Conservation (phyloP, 345 rosid species). For the Corchorus capsularis region DNA sequence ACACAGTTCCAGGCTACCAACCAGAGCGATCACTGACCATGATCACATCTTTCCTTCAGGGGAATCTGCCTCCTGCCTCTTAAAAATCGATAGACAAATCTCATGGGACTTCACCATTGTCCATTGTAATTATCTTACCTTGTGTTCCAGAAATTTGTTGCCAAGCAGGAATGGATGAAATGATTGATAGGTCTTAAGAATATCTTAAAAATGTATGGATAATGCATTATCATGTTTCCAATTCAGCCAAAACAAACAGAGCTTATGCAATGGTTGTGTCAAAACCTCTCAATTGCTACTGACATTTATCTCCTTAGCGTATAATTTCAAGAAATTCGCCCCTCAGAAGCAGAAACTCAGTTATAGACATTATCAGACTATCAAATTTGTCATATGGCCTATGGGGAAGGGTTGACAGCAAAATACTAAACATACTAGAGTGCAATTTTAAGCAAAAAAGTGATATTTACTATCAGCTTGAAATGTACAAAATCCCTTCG, state of each 20-base stretch:
- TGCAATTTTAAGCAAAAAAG: background rate
- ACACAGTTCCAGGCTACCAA: conserved; percentile 52
- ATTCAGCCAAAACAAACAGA: background rate
- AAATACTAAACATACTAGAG: background rate
- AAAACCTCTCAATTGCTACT: background rate
- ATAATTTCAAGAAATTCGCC: background rate
- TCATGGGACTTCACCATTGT: background rate
- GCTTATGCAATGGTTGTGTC: background rate
- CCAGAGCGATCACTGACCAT: conserved; percentile 44
- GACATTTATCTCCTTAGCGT: background rate
- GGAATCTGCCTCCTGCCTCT: conserved; percentile 29
- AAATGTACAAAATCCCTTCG: background rate
- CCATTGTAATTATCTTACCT: background rate
- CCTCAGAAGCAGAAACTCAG: background rate
- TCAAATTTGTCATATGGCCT: background rate
- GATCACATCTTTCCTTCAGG: conserved; percentile 49
- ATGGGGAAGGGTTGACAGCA: background rate
- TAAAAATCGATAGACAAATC: background rate
- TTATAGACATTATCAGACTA: background rate
- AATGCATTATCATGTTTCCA: background rate
- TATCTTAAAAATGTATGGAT: background rate
- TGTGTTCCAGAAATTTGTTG: conserved; percentile 3
- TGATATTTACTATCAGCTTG: conserved; percentile 1
- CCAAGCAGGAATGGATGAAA: background rate
- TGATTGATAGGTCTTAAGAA: too few relatives aligned